Conservation (phyloP, 768 basidiomycete species). For the Suillus sp. region DNA sequence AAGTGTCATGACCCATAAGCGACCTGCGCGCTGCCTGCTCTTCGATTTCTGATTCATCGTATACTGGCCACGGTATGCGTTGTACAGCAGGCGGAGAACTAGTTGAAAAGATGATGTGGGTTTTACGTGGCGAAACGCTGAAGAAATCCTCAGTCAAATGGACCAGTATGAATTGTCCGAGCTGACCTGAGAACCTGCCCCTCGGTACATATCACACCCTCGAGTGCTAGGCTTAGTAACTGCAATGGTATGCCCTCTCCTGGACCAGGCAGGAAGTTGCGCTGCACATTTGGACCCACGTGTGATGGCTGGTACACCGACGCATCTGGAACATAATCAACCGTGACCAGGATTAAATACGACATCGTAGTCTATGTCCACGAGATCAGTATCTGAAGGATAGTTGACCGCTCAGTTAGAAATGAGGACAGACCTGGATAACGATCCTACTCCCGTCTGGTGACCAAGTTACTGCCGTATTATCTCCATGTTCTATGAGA, state of each 20-base stretch:
- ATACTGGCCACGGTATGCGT: constrained; percentile 80
- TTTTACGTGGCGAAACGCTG: constrained; percentile 75
- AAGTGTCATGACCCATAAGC: constrained; percentile 63
- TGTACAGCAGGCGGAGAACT: constrained; percentile 74
- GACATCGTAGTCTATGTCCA: constrained; percentile 71
- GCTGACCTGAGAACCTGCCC: constrained; percentile 70
- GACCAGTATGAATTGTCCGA: constrained; percentile 8
- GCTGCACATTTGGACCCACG: constrained; percentile 48
- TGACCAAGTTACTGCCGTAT: constrained; percentile 75
- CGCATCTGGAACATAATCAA: constrained; percentile 59
- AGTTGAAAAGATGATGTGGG: constrained; percentile 75
- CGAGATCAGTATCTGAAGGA: constrained; percentile 11
- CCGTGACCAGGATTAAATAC: constrained; percentile 72
- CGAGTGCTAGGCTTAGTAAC: constrained; percentile 68
- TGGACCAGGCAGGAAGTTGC: constrained; percentile 74
- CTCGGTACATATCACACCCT: constrained; percentile 81
- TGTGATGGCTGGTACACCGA: constrained; percentile 58
- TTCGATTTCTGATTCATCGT: constrained; percentile 43
- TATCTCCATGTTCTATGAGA: constrained; percentile 82
- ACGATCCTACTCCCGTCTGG: constrained; percentile 79
- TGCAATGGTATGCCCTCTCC: constrained; percentile 78
- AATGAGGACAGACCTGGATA: constrained; percentile 59
- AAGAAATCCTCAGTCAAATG: constrained; percentile 10
- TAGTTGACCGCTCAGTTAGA: not conserved
- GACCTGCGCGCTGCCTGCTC: constrained; percentile 35